Base-by-base conservation (phyloP, 225 moss, liverwort and hornwort genomes). In the Pseudoscleropodium purum region DNA sequence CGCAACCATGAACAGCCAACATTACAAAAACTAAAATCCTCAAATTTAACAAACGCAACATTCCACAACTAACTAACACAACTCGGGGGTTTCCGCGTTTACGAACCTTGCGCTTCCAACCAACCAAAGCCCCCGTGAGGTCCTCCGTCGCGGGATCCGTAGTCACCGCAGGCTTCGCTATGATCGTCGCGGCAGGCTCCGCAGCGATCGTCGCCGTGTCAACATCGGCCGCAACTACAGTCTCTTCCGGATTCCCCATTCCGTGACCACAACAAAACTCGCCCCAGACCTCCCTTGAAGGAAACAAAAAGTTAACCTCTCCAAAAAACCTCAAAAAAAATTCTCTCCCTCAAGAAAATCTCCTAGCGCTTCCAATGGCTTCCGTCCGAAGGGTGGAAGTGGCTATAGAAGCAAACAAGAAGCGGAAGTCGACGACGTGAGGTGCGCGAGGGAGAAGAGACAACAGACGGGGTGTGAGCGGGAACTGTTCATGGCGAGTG, bases 81-180 rank as follows among this genome's bases (percentile, higher is more conserved):
- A 1, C 54, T 56, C 30, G 49, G 80, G 89, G 87, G 91, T 87
- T 91, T 26, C 85, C 57, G 87, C 34, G 87, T 70, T 83, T 63
- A 73, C 88, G 79, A 51, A 93, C 93, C 93, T 93, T 93, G 88
- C 91, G 91, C 85, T 89, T 93, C 92, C 92, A 93, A 47, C 92
- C 92, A 73, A 82, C 87, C 68, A 93, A 69, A 70, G 65, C 8
- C 29, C 92, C 92, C 37, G 91, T 70, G 65, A 93, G 92, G 56
- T 93, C 90, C 86, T 91, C 92, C 29, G 64, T 70, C 56, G 63
- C 54, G 56, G 87, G 82, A 59, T 90, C 93, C 79, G 79, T 13
- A 37, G 87, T 87, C 65, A 4, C 67, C 3, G 65, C 79, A 54
- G 18, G 23, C 43, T 79, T 33, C 66, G 37, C 27, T 12, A n/a